Base-by-base conservation (phyloP, 31 red algal species). In the Odonthalia washingtoniensis region DNA sequence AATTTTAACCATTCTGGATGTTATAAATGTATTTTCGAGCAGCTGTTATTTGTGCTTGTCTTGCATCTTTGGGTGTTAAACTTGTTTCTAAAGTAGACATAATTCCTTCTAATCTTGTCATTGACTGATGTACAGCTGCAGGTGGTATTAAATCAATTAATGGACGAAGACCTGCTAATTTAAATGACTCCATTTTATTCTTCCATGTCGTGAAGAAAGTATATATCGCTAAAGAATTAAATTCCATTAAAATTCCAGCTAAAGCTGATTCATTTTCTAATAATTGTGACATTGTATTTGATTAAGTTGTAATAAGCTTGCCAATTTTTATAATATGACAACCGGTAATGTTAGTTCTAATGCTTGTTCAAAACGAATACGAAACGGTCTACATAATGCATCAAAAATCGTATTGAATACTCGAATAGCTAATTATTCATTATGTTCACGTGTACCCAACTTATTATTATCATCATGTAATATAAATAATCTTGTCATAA, bases 281-380 rank as follows among this genome's bases (percentile, higher is more conserved):
- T 37, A 95, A 65, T 46, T 84, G 78, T 3, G 80, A 82, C 87
- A 98, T 91, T 41, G 87, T 91, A 3, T 57, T 68, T 26, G 90
- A 89, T 46, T 98, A 98, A 98, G 95, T 33, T 95, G 90, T 30
- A 98, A 41, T 63, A 98, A 73, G 78, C 87, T 95, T 2, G 96
- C 93, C 1, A 98, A 72, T 5, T 88, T 85, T 65, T 94, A 95
- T 9, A 95, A 52, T n/a, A 90, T 83, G 6, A 95, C 94, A 0
- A 98, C 96, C 27, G 96, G 93, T 16, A 93, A 65, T 37, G 60
- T 87, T 41, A 83, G 90, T 67, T 93, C 89, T 36, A 98, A 72
- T 35, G 87, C 90, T 76, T 95, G 86, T 61, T 98, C 96, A 82
- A 93, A 95, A 16, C 96, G 93, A 45, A 92, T 90, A 6, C 92